Conservation (phyloP, 208 protist genomes). For the Dictyostelium gargantuum region DNA sequence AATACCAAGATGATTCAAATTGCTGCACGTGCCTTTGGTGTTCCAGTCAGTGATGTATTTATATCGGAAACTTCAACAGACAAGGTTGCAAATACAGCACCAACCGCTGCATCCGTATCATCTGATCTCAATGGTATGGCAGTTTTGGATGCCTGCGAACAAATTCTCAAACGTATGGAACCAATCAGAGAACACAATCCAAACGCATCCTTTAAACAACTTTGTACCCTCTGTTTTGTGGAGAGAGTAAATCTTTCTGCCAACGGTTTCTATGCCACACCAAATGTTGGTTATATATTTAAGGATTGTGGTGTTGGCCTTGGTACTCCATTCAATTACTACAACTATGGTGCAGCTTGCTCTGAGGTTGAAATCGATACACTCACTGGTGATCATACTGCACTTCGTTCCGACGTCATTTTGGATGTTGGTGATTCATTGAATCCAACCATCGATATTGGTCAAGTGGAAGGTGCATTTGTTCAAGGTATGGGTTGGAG, state of each 20-base stretch:
- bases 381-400: slow-evolving; percentile 82
- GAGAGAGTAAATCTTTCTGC: slow-evolving; percentile 52
- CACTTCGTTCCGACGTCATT: slow-evolving; percentile 80
- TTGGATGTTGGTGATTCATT: slow-evolving; percentile 83
- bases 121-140: slow-evolving; percentile 90
- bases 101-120: slow-evolving; percentile 82
- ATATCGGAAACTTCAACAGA: slow-evolving; percentile 82
- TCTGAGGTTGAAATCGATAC: slow-evolving; percentile 86
- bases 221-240: neutral
- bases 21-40: slow-evolving; percentile 75
- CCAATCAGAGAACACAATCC: slow-evolving; percentile 17
- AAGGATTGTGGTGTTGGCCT: slow-evolving; percentile 51
- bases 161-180: slow-evolving; percentile 73
- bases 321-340: slow-evolving; percentile 65
- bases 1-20: slow-evolving; percentile 77
- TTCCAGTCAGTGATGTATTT: slow-evolving; percentile 72
- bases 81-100: slow-evolving; percentile 85
- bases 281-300: slow-evolving; percentile 46
- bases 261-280: slow-evolving; percentile 61
- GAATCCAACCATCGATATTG: slow-evolving; percentile 87
- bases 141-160: slow-evolving; percentile 84
- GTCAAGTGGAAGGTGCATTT: slow-evolving; percentile 90
- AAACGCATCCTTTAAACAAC: neutral
- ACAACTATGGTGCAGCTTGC: slow-evolving; percentile 72
- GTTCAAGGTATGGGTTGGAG: slow-evolving; percentile 83